Base-by-base conservation (phyloP, 2,329 filamentous ascomycete species). In the Sporothrix pallida region DNA sequence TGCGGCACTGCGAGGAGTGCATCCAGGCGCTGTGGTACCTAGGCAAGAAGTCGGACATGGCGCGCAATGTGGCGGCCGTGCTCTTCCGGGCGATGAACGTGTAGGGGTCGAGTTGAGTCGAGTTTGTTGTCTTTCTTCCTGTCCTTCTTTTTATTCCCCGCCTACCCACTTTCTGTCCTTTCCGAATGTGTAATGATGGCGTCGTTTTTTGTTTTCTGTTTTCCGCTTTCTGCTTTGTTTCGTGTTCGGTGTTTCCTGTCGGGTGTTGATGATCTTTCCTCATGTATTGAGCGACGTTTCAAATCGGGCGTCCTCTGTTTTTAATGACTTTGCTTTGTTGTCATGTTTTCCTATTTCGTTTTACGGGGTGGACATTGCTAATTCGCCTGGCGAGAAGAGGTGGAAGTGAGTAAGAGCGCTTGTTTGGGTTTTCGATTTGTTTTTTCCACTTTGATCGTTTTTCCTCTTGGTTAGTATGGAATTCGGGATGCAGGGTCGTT, bases 1-100 rank as follows among this genome's bases (percentile, higher is more conserved):
- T 84, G 54, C 77, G 77, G 23, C 81, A 83, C 26, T 85, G 83
- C 72, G 83, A 86, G 70, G 81, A 84, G 68, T 89, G 86, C 76
- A 83, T 88, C 20, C 83, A 83, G 77, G 87, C 86, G 2, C 80
- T 89, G 37, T 87, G 86, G 82, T 85, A 85, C 71, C 79, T 89
- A 20, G 87, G 87, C 1, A 84, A 84, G 73, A 89, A 88, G 77
- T 88, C 86, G 2, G 87, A 88, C 75, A 88, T 78, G 77, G 77
- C 77, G 0, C 74, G 76, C 17, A 73, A 72, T 79, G 87, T 86
- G 77, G 83, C 80, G 76, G 85, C 82, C 79, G 87, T 86, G 85
- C 88, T 91, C 81, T 90, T 91, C 80, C 93, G 87, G 91, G 83
- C 92, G 90, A 87, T 93, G 83, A 76, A 71, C 52, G 52, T 73